Conservation (phyloP, 352 stramenopile species). For the Globisporangium nodosum region DNA sequence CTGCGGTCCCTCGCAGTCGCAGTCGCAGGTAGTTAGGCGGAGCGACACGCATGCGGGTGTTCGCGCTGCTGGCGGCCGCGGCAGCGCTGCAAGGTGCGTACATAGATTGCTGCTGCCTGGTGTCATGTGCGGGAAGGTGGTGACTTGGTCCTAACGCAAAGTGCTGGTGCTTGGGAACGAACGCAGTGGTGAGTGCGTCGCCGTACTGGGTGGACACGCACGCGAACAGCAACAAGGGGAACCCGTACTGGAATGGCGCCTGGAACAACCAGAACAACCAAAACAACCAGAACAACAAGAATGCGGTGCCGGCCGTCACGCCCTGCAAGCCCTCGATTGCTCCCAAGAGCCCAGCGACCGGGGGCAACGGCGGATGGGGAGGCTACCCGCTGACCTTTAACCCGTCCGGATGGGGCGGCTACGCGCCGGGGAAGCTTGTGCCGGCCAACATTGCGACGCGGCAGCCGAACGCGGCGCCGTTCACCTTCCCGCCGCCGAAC, state of each 20-base stretch:
- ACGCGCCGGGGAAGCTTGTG: conserved; percentile 6
- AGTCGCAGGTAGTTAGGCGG: no score
- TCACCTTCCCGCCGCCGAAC: no score
- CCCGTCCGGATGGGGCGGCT: conserved; percentile 6
- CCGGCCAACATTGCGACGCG: neutral
- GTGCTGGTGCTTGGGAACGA: neutral
- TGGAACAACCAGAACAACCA: conserved; percentile 2
- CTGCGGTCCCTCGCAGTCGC: no score
- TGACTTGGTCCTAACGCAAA: no score
- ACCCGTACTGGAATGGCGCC: conserved; percentile 8
- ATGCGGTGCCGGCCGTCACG: no score
- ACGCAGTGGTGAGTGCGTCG: neutral
- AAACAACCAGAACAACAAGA: neutral
- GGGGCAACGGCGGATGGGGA: no score
- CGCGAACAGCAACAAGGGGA: conserved; percentile 6
- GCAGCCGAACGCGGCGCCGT: no score
- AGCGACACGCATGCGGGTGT: no score
- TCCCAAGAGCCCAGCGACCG: no score
- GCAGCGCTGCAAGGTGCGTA: neutral
- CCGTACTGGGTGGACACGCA: conserved; percentile 10
- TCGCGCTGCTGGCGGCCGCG: neutral
- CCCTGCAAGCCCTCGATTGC: no score
- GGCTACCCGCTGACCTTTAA: conserved; percentile 8
- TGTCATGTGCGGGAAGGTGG: no score
- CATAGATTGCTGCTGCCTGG: no score